phyloP scores from a whole-genome alignment of 2,329 filamentous ascomycete genomes.

The Fusarium udum region DNA sequence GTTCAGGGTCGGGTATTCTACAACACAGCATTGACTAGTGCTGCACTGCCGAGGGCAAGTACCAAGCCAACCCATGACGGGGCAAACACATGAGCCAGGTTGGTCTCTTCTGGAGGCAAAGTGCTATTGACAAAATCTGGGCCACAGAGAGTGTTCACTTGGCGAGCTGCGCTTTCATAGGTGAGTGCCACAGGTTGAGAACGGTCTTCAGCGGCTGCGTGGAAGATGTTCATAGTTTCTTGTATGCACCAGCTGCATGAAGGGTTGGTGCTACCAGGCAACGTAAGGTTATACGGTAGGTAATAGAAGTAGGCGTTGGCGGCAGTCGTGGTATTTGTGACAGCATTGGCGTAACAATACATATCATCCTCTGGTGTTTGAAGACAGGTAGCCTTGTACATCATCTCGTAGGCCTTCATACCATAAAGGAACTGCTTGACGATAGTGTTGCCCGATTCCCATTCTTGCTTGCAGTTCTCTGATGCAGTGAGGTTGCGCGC shows the following conservation, averaged over 20 bases:
- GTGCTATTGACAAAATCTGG: constrained; percentile 65
- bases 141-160: constrained; percentile 75
- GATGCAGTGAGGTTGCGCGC: constrained; percentile 71
- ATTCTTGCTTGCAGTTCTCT: constrained; percentile 77
- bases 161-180: constrained; percentile 76
- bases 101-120: constrained; percentile 52
- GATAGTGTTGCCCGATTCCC: constrained; percentile 70
- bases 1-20: constrained; percentile 14
- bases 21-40: constrained; percentile 30
- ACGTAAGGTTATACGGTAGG: constrained; percentile 77
- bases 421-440: constrained; percentile 80
- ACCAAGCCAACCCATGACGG: constrained; percentile 34
- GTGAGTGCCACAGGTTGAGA: constrained; percentile 72
- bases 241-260: constrained; percentile 80
- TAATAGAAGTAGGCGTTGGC: constrained; percentile 86
- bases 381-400: constrained; percentile 85
- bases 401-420: constrained; percentile 77
- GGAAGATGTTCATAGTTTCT: constrained; percentile 84
- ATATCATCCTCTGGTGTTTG: constrained; percentile 70
- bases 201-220: constrained; percentile 71
- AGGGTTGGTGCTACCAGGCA: constrained; percentile 75
- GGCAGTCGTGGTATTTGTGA: constrained; percentile 76
- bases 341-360: constrained; percentile 86
- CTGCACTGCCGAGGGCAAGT: constrained; percentile 24
- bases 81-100: constrained; percentile 6